These are phyloP conservation scores for Liriodendron chinense DNA, from an alignment of 164 flowering plant genomes.

Conservation along the genomic window DNA sequence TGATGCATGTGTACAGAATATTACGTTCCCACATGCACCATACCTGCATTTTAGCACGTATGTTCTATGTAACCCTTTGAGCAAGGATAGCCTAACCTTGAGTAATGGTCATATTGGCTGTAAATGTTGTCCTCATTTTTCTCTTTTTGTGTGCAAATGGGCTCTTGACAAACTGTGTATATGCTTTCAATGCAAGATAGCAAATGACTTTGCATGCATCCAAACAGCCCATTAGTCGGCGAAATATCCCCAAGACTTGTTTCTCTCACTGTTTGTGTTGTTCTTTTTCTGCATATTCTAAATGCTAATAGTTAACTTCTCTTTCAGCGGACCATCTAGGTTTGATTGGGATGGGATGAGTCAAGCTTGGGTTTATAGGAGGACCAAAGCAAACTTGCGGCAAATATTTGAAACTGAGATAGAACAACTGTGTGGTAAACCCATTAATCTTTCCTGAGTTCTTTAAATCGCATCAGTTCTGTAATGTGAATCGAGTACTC, in stretches of 20 bases:
- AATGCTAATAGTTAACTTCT: conserved; percentile 2
- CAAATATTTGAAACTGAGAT: conserved; percentile 61
- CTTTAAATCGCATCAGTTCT: neutral
- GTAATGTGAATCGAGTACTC: neutral
- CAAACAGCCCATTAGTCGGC: no score
- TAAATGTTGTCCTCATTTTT: no score
- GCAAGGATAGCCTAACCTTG: no score
- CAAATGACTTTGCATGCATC: no score
- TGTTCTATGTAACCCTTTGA: no score
- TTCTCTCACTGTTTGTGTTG: neutral
- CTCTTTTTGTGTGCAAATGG: no score
- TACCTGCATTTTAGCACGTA: no score
- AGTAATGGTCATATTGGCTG: no score
- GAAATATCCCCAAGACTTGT: neutral
- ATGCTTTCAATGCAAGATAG: no score
- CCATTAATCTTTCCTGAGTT: conserved; percentile 51
- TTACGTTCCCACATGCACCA: no score
- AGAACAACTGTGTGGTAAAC: conserved; percentile 66
- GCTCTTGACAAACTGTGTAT: no score
- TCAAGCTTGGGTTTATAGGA: conserved; percentile 74
- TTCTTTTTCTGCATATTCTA: neutral
- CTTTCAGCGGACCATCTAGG: conserved; percentile 84
- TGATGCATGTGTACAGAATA: no score
- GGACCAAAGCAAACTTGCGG: conserved; percentile 55
- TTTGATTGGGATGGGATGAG: conserved; percentile 76